Percentiles rank a stretch among this genome's conserved stretches.
These are phyloP conservation scores for Ophiosphaerella narmari DNA, from an alignment of 2,329 filamentous ascomycete species.

Conservation along the genomic window DNA sequence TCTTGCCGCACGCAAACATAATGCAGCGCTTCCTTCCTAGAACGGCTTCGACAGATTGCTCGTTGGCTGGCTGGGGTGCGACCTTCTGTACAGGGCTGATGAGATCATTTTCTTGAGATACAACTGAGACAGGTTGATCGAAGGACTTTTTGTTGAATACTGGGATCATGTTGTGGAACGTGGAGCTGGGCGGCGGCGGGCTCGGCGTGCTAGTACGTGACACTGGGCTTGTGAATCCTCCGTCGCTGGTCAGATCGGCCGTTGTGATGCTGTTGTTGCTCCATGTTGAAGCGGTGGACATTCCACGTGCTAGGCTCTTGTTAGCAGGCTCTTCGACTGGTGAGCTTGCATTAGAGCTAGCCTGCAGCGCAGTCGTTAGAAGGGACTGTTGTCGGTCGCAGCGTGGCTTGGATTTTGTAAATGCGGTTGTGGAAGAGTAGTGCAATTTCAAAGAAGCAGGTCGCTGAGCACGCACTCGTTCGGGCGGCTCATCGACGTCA, in stretches of 20 bases:
- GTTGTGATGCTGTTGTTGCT: constrained; percentile 85
- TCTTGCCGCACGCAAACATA: constrained; percentile 78
- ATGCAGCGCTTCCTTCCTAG: constrained; percentile 84
- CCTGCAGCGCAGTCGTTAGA: constrained; percentile 80
- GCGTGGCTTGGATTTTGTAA: constrained; percentile 55
- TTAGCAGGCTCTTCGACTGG: constrained; percentile 49
- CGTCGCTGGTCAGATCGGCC: constrained; percentile 92
- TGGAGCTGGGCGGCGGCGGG: constrained; percentile 72
- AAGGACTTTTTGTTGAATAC: constrained; percentile 46
- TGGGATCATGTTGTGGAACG: constrained; percentile 44
- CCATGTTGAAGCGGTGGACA: constrained; percentile 67
- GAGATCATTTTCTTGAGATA: constrained; percentile 44
- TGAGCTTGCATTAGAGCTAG: constrained; percentile 45
- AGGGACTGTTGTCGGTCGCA: constrained; percentile 74
- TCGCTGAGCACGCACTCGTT: constrained; percentile 61
- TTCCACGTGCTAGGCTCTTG: constrained; percentile 45
- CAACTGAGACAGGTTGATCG: constrained; percentile 43
- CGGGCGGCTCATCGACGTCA: constrained; percentile 89
- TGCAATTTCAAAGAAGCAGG: constrained; percentile 43
- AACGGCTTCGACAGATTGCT: constrained; percentile 65
- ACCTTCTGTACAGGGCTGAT: constrained; percentile 31
- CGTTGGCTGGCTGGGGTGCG: constrained; percentile 44
- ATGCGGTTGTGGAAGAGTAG: constrained; percentile 47
- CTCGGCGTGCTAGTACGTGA: constrained; percentile 85
- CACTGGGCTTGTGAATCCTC: constrained; percentile 82